Base-by-base conservation (phyloP, 2,329 filamentous ascomycete genomes). In the Trichoderma arundinaceum region DNA sequence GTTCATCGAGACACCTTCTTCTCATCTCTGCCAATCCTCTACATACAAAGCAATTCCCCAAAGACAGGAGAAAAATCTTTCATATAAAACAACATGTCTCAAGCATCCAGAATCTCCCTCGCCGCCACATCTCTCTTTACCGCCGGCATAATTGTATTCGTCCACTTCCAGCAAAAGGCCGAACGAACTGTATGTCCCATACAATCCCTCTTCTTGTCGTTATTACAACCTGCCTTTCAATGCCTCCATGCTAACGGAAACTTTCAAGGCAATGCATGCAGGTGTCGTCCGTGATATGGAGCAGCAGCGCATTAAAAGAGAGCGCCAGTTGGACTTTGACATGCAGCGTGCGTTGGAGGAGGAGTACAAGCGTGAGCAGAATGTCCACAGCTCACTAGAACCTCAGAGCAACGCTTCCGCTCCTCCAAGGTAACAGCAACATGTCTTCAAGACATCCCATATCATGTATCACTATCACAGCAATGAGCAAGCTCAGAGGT, bases 261-360 rank as follows among this genome's bases (percentile, higher is more conserved):
- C 22, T 28, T 28, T 28, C 22, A 52, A 94, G 95, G 91, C 92
- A 65, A 99, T 99, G 95, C 95, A 99, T 75, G 87, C 90, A 71
- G 95, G 95, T 51, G 95, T 99, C 48, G 82, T 98, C 69, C 91
- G 94, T 69, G 95, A 99, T 74, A 91, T 97, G 84, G 94, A 98
- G 75, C 92, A 96, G 75, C 94, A 97, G 76, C 88, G 91, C 52
- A 77, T 97, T 70, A 97, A 97, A 80, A 86, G 87, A 70, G 95
- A 99, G 77, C 89, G 95, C 66, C 92, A 96, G 77, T 87, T 93
- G 59, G 95, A 99, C 76, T 99, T 99, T 74, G 94, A 98, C 70
- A 88, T 96, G 86, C 95, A 99, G 76, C 86, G 84, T 69, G 86
- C 85, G 7, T 82, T 99, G 54, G 94, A 98, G 79, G 86, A 90